Conservation (phyloP, 495 filamentous ascomycete species). For the Symbiotaphrina buchneri region DNA sequence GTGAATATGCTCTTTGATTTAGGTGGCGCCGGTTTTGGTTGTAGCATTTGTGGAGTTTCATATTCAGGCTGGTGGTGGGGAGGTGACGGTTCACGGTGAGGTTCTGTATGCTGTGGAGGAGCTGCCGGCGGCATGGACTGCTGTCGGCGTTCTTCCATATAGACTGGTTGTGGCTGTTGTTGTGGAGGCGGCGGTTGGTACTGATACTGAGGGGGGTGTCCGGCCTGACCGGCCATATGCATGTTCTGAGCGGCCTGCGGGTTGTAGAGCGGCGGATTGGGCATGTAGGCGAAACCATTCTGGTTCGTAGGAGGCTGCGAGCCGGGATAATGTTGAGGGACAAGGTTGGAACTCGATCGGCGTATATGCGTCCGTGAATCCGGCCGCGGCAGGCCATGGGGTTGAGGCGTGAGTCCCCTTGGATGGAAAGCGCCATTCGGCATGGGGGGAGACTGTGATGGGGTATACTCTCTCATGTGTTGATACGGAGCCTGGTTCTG, state of each 20-base stretch:
- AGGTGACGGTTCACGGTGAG: slow-evolving; percentile 8
- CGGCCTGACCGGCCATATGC: slow-evolving; percentile 17
- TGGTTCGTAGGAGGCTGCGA: slow-evolving; percentile 34
- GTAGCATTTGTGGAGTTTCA: slow-evolving; percentile 21
- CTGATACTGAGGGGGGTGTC: slow-evolving; percentile 13
- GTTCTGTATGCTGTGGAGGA: slow-evolving; percentile 16
- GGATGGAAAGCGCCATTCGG: slow-evolving; percentile 54
- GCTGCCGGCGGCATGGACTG: slow-evolving; percentile 34
- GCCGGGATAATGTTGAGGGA: slow-evolving; percentile 30
- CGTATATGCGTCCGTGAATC: slow-evolving; percentile 60
- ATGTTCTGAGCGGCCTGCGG: slow-evolving; percentile 32
- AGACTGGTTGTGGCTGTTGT: slow-evolving; percentile 37
- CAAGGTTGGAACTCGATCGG: slow-evolving; percentile 53
- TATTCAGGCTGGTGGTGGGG: slow-evolving; percentile 14
- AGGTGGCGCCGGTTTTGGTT: slow-evolving; percentile 47
- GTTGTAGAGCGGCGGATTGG: slow-evolving; percentile 69
- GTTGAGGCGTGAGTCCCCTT: slow-evolving; percentile 61
- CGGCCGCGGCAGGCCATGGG: slow-evolving; percentile 53
- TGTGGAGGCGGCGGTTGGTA: slow-evolving; percentile 21
- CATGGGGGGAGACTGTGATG: slow-evolving; percentile 79
- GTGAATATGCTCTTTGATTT: slow-evolving; percentile 92
- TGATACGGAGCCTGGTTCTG: slow-evolving; percentile 51
- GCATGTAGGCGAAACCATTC: slow-evolving; percentile 69
- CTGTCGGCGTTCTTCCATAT: slow-evolving; percentile 43
- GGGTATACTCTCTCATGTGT: slow-evolving; percentile 61